Percentiles rank a stretch among this genome's conserved stretches.
Conservation (phyloP, 139 green algal species). For the Mesostigma viride region DNA sequence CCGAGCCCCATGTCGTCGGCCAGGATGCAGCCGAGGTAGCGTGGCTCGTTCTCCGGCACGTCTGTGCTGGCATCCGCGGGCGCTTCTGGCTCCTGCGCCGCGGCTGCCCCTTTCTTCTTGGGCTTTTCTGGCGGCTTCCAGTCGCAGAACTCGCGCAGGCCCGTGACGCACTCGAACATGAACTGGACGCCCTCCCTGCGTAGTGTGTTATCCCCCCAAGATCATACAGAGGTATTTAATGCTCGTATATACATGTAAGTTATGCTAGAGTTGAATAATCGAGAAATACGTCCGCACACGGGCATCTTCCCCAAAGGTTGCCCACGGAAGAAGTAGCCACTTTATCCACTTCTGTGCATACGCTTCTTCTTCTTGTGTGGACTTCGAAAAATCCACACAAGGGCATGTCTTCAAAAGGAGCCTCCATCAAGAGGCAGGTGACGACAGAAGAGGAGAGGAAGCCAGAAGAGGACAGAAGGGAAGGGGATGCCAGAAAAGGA, state of each 20-base stretch:
- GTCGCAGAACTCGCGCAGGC: conserved; percentile 44
- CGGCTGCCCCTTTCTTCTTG: background rate
- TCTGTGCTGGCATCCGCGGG: too few relatives aligned
- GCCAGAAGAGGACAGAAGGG: too few relatives aligned
- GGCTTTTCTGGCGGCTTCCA: too few relatives aligned
- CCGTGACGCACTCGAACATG: conserved; percentile 97
- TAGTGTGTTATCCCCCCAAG: background rate
- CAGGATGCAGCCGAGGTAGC: conserved; percentile 71
- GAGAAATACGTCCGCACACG: background rate
- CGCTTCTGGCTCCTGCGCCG: background rate
- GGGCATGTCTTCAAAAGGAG: too few relatives aligned
- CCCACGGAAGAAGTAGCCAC: background rate
- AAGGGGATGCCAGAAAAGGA: too few relatives aligned
- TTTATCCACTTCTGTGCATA: too few relatives aligned
- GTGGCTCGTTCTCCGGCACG: too few relatives aligned
- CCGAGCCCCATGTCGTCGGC: conserved; percentile 88
- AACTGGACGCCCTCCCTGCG: conserved; percentile 87
- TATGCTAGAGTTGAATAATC: background rate
- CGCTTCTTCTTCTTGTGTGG: too few relatives aligned
- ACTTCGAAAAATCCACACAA: too few relatives aligned
- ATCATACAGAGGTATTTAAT: background rate
- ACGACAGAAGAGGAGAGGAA: too few relatives aligned
- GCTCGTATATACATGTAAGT: background rate
- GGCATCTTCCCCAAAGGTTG: background rate
- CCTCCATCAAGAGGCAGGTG: too few relatives aligned